phyloP scores from a whole-genome alignment of 108 stramenopile genomes.

The Seminavis robusta region DNA sequence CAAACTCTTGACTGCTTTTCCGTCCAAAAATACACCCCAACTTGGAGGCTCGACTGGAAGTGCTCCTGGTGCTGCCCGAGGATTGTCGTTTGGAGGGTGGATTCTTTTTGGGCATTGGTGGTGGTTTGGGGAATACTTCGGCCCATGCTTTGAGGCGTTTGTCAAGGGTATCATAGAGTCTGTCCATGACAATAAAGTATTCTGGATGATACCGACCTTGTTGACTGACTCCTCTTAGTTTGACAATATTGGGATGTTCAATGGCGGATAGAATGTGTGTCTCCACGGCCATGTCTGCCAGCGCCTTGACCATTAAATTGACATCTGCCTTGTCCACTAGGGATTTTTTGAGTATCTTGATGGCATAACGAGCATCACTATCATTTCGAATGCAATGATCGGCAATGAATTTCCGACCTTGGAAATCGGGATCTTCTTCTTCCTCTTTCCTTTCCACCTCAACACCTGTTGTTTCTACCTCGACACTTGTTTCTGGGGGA shows the following conservation, averaged over 20 bases:
- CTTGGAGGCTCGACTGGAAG: too few species aligned
- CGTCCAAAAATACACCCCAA: conserved; percentile 12
- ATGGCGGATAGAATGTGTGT: conserved; percentile 46
- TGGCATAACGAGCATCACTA: conserved; percentile 48
- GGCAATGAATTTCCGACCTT: conserved; percentile 50
- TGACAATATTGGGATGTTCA: conserved; percentile 67
- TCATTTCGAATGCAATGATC: conserved; percentile 44
- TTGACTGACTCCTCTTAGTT: conserved; percentile 34
- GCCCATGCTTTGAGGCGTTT: conserved; percentile 39
- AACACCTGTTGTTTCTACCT: too few species aligned
- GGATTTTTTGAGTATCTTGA: conserved; percentile 32
- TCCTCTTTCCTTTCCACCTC: conserved; percentile 24
- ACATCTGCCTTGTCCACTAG: conserved; percentile 28
- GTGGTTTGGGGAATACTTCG: too few species aligned
- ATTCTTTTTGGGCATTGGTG: too few species aligned
- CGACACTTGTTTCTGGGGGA: too few species aligned
- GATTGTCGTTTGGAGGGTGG: too few species aligned
- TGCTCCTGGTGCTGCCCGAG: too few species aligned
- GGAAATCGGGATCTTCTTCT: conserved; percentile 11
- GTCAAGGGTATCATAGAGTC: conserved; percentile 57
- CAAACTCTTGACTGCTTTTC: too few species aligned
- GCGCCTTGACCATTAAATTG: conserved; percentile 32
- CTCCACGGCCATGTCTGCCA: conserved; percentile 55
- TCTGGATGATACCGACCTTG: conserved; percentile 12
- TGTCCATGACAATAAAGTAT: conserved; percentile 45